phyloP scores from a whole-genome alignment of 2,329 filamentous ascomycete genomes.

The Dryadomyces quercus-mongolicae region DNA sequence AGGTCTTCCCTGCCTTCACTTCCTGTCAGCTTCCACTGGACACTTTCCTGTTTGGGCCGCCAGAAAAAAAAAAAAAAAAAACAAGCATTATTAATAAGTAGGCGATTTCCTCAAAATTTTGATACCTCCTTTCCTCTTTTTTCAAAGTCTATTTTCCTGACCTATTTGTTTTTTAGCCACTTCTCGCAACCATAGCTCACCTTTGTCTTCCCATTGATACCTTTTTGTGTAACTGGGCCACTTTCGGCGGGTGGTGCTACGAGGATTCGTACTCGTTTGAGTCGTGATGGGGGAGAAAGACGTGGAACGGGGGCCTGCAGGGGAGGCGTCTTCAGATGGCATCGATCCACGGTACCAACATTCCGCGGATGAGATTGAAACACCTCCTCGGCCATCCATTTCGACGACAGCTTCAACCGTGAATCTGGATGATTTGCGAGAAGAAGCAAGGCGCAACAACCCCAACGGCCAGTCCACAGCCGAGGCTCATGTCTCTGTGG shows the following conservation, averaged over 20 bases:
- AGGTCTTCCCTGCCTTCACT: neutral
- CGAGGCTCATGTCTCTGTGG: conserved; percentile 46
- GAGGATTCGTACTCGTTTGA: neutral
- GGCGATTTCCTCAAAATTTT: neutral
- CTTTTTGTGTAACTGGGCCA: neutral
- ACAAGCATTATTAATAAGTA: neutral
- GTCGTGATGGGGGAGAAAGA: conserved; percentile 11
- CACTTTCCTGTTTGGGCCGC: neutral
- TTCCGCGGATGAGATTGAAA: conserved; percentile 11
- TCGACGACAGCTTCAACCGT: conserved; percentile 14
- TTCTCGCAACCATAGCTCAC: neutral
- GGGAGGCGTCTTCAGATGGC: conserved; percentile 1
- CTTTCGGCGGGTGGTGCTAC: neutral
- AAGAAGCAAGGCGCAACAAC: conserved; percentile 31
- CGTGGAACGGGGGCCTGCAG: conserved; percentile 10
- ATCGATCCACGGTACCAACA: conserved; percentile 6
- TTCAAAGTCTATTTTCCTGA: neutral
- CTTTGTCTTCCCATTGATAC: neutral
- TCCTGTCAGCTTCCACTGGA: neutral
- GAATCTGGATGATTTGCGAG: conserved; percentile 25
- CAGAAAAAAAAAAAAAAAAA: neutral
- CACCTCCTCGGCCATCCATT: conserved; percentile 9
- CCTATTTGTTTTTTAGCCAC: neutral
- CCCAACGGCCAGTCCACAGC: conserved; percentile 32
- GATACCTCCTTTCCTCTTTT: neutral